phyloP scores from a whole-genome alignment of 2,329 filamentous ascomycete genomes.

The Talaromyces sp. region DNA sequence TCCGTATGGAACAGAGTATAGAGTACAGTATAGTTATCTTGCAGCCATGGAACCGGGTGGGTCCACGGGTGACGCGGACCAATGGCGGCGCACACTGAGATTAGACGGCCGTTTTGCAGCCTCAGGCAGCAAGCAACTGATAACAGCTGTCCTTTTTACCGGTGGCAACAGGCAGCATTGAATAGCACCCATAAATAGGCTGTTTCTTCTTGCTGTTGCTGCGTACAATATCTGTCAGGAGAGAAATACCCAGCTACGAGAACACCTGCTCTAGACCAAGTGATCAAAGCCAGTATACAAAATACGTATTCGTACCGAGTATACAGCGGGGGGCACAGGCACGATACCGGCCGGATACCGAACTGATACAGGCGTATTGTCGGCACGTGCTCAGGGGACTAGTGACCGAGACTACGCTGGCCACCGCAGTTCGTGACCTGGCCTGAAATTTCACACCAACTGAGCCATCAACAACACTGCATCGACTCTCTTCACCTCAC shows the following conservation, averaged over 20 bases:
- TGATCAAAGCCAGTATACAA: background rate
- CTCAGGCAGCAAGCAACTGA: background rate
- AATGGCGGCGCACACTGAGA: background rate
- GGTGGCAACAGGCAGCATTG: background rate
- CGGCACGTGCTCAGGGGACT: slow-evolving; percentile 5
- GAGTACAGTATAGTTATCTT: background rate
- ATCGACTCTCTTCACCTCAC: background rate
- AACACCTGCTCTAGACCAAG: background rate
- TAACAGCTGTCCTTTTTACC: background rate
- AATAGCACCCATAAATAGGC: background rate
- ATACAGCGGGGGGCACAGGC: too few species aligned
- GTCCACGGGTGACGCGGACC: background rate
- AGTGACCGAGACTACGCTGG: slow-evolving; percentile 36
- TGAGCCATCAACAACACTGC: slow-evolving; percentile 2
- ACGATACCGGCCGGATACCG: background rate
- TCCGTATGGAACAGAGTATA: background rate
- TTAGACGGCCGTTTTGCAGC: background rate
- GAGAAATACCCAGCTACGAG: background rate
- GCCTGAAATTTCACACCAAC: slow-evolving; percentile 26
- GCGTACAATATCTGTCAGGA: background rate
- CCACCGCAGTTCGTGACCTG: slow-evolving; percentile 31
- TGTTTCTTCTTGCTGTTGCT: background rate
- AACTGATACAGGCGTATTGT: background rate
- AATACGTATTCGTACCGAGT: background rate
- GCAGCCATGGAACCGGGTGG: background rate